Evolutionary conservation across 495 filamentous ascomycete species (phyloP).

Genomic region (Apiosordaria backusii): DNA sequence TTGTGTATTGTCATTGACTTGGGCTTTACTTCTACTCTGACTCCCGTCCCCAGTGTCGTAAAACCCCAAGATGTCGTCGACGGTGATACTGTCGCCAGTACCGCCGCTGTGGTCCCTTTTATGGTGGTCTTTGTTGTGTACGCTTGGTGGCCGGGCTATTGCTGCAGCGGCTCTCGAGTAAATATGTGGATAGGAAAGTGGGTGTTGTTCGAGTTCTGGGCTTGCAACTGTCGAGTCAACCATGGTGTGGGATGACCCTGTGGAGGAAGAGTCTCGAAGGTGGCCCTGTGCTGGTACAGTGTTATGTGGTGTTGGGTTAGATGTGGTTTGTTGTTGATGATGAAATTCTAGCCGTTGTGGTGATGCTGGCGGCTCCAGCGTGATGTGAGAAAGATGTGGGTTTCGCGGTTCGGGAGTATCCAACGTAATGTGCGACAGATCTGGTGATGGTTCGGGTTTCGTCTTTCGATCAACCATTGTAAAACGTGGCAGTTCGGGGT

Average conservation of each 20-base stretch:
- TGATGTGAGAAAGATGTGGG: not conserved
- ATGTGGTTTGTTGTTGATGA: not conserved
- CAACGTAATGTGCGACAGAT: not conserved
- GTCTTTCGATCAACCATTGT: slow-evolving; percentile 28
- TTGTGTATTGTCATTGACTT: not conserved
- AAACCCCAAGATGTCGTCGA: slow-evolving; percentile 35
- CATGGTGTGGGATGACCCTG: slow-evolving; percentile 21
- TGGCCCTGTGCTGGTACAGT: slow-evolving; percentile 6
- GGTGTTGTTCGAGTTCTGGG: not conserved
- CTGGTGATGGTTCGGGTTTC: slow-evolving; percentile 1
- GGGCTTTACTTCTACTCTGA: slow-evolving; percentile 6
- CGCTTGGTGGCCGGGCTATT: slow-evolving; percentile 4
- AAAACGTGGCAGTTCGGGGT: slow-evolving; percentile 31
- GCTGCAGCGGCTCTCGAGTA: slow-evolving; percentile 3
- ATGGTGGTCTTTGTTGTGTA: slow-evolving; percentile 10
- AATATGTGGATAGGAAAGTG: slow-evolving; percentile 3
- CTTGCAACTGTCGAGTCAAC: slow-evolving; percentile 19
- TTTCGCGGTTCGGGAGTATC: not conserved
- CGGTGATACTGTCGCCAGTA: slow-evolving; percentile 24
- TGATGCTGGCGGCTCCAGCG: not conserved
- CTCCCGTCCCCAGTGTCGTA: slow-evolving; percentile 26
- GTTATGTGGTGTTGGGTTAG: not conserved
- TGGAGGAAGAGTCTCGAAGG: slow-evolving; percentile 25
- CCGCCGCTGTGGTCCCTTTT: slow-evolving; percentile 15
- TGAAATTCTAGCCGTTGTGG: not conserved